phyloP scores from a whole-genome alignment of 177 flowering plant genomes.

The Vitis hybrid region DNA sequence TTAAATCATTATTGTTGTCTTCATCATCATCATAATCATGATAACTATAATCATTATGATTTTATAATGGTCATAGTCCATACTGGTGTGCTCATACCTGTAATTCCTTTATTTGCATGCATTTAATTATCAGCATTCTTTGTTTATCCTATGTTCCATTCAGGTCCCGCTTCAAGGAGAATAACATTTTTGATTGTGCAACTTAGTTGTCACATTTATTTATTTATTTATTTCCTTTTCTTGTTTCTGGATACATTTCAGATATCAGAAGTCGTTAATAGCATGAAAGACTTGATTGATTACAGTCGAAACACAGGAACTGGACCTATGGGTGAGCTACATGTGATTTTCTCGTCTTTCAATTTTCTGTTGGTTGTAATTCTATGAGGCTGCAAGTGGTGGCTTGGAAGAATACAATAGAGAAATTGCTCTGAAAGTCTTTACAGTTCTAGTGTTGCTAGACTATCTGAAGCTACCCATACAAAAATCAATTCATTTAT shows the following conservation, averaged over 20 bases:
- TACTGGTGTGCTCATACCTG: too few species aligned
- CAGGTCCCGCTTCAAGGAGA: too few species aligned
- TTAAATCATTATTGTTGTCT: not conserved
- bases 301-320: constrained; percentile 76
- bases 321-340: constrained; percentile 92
- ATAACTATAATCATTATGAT: too few species aligned
- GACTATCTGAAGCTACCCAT: not conserved
- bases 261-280: constrained; percentile 98
- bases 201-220: too few species aligned
- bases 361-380: not conserved
- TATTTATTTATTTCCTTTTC: not conserved
- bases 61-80: too few species aligned
- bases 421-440: not conserved
- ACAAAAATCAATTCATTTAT: not conserved
- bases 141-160: too few species aligned
- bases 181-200: too few species aligned
- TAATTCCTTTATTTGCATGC: too few species aligned
- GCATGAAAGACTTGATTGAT: constrained; percentile 98
- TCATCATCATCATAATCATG: too few species aligned
- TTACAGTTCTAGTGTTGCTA: not conserved
- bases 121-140: too few species aligned
- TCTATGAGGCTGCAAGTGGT: not conserved
- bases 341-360: not conserved
- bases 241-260: constrained; percentile 33
- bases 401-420: not conserved